Evolutionary conservation across 352 stramenopile genomes (phyloP).

Genomic region (Phytophthora hybrid): DNA sequence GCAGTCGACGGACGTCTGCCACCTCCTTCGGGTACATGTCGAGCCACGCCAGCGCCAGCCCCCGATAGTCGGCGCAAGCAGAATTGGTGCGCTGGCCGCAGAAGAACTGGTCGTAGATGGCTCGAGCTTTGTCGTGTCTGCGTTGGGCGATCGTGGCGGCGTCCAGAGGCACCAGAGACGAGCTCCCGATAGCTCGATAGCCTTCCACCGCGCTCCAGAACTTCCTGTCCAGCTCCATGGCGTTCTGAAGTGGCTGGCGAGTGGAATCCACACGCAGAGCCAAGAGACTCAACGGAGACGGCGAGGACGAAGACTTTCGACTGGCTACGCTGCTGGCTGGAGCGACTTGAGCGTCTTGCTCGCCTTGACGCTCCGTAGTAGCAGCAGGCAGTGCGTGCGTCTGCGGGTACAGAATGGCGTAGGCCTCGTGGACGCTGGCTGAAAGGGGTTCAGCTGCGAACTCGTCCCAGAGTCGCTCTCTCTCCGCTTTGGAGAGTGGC

Average conservation of each 20-base stretch:
- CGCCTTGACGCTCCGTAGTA: neutral
- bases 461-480: slow-evolving; percentile 52
- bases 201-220: slow-evolving; percentile 80
- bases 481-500: slow-evolving; percentile 47
- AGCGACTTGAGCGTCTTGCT: neutral
- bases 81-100: slow-evolving; percentile 7
- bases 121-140: slow-evolving; percentile 47
- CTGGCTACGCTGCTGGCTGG: neutral
- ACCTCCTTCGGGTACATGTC: slow-evolving; percentile 63
- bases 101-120: slow-evolving; percentile 65
- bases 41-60: slow-evolving; percentile 49
- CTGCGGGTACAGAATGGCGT: slow-evolving; percentile 63
- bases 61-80: slow-evolving; percentile 5
- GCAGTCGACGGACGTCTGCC: slow-evolving; percentile 32
- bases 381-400: slow-evolving; percentile 35
- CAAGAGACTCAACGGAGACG: neutral
- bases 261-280: slow-evolving; percentile 22
- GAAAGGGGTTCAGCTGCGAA: slow-evolving; percentile 50
- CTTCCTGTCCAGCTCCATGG: slow-evolving; percentile 47
- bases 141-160: slow-evolving; percentile 42
- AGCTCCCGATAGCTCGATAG: slow-evolving; percentile 55
- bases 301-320: neutral
- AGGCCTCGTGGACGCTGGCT: slow-evolving; percentile 61
- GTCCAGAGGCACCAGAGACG: slow-evolving; percentile 48
- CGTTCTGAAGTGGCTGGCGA: slow-evolving; percentile 19